A percentile compares a stretch with the other conserved stretches of the same genome.
These are phyloP conservation scores for Rhodocollybia butyracea DNA, from an alignment of 768 basidiomycete species.

Conservation along the genomic window DNA sequence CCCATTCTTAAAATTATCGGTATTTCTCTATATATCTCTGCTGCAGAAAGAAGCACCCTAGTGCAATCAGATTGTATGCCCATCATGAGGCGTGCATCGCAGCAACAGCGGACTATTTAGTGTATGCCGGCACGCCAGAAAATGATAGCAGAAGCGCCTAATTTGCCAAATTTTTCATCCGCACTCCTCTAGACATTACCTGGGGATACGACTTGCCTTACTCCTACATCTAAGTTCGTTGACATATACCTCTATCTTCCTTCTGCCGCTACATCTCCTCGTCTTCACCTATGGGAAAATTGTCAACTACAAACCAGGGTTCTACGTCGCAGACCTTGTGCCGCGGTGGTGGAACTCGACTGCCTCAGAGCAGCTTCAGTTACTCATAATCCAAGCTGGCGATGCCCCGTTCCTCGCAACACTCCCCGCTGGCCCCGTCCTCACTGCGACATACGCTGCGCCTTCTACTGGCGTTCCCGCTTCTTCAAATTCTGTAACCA, in stretches of 20 bases:
- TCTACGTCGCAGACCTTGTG: conserved; percentile 45
- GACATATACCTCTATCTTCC: conserved; percentile 73
- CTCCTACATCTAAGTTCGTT: conserved; percentile 34
- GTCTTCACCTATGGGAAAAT: conserved; percentile 57
- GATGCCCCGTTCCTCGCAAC: conserved; percentile 47
- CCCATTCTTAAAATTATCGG: no score
- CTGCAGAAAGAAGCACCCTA: no score
- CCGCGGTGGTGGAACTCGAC: conserved; percentile 75
- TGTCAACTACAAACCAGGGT: conserved; percentile 46
- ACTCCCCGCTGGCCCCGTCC: conserved; percentile 65
- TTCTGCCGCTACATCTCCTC: conserved; percentile 29
- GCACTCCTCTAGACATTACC: conserved; percentile 49
- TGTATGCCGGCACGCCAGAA: no score
- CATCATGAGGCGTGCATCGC: no score
- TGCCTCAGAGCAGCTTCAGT: conserved; percentile 44
- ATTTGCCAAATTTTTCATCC: no score
- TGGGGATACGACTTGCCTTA: conserved; percentile 67
- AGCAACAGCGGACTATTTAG: no score
- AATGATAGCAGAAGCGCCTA: no score
- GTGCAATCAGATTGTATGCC: no score
- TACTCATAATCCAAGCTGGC: conserved; percentile 53
- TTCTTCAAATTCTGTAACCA: conserved; percentile 26
- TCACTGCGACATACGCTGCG: conserved; percentile 57
- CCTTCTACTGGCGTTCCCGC: conserved; percentile 38
- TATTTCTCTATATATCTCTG: no score